Evolutionary conservation across 495 filamentous ascomycete genomes (phyloP), one percentile per base, ranked within the genome.

Genomic region (Neurospora sublineolata): DNA sequence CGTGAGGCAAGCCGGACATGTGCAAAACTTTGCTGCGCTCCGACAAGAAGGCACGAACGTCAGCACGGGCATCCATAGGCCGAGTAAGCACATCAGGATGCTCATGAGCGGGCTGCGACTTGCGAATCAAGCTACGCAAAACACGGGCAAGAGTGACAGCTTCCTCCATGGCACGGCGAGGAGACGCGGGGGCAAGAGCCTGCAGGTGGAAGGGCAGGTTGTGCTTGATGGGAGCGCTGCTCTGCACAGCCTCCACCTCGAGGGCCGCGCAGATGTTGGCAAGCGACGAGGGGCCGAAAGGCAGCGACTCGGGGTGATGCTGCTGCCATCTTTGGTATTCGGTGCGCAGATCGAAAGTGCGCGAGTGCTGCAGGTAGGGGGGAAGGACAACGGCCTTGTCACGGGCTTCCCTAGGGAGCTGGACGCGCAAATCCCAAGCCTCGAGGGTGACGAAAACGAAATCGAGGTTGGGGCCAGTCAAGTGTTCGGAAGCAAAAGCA

Each of bases 281-380:
- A 73, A 99, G 86, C 75, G 94, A 94, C 67, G 93, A 97, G 44
- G 95, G 93, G 4, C 94, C 96, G 80, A 97, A 99, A 1, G 95
- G 95, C 64, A 99, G 85, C 41, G 95, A 97, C 84, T 99, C 95
- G 27, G 95, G 95, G 77, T 98, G 95, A 75, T 97, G 94, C 74
- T 93, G 93, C 81, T 99, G 95, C 95, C 96, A 99, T 76, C 93
- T 88, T 78, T 97, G 93, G 79, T 99, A 99, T 83, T 98, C 95
- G 73, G 94, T 95, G 64, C 95, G 92, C 37, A 99, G 86, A 80
- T 98, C 95, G 81, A 97, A 99, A 39, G 94, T 95, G 67, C 95
- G 89, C 44, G 95, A 97, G 84, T 99, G 95, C 81, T 97, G 95
- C 37, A 99, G 87, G 79, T 97, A 98, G 18, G 94, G 89, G n/a